Evolutionary conservation across 371 early-diverging fungal species (phyloP), one percentile per base, ranked within the genome.

Genomic region (Batkoa obscura): DNA sequence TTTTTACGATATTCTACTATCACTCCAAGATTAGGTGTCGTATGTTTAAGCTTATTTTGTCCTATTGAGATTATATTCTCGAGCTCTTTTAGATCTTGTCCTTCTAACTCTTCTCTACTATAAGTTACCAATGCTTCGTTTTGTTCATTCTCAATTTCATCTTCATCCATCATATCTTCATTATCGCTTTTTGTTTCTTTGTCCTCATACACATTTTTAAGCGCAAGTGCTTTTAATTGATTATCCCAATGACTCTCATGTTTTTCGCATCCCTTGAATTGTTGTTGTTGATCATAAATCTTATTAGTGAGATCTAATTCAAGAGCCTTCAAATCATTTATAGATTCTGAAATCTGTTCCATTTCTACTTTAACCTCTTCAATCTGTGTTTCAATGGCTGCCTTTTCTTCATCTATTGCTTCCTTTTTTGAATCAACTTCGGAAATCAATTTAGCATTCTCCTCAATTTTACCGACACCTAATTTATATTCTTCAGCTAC

Each of bases 21-120:
- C 0, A 93, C 91, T 17, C 78, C 74, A 12, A 98, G 66, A 60
- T 94, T 95, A 3, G 96, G 94, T 13, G 83, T 78, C 5, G 86
- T 77, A 51, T 74, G 72, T 58, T 76, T 68, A 56, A 81, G 57
- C 41, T 50, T 59, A 60, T 69, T 67, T 63, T 75, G 74, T 35
- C 78, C 65, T 42, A 70, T 66, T 6, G 69, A 71, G 52, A 75
- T 71, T 1, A 34, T 34, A 10, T 17, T 13, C 10, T 50, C 5
- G n/a, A n/a, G n/a, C n/a, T n/a, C n/a, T n/a, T n/a, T n/a, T 5
- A 84, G 56, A 1, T 66, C 66, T 23, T 80, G 72, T 12, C 71
- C 64, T 58, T 77, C 74, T 50, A 79, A 65, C 42, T 75, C 62
- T 1, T 56, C 68, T 38, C 84, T 59, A 42, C 81, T 75, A 6